These are phyloP conservation scores for Ogataea degrootiae DNA, from an alignment of 805 yeast genomes.

Conservation along the genomic window DNA sequence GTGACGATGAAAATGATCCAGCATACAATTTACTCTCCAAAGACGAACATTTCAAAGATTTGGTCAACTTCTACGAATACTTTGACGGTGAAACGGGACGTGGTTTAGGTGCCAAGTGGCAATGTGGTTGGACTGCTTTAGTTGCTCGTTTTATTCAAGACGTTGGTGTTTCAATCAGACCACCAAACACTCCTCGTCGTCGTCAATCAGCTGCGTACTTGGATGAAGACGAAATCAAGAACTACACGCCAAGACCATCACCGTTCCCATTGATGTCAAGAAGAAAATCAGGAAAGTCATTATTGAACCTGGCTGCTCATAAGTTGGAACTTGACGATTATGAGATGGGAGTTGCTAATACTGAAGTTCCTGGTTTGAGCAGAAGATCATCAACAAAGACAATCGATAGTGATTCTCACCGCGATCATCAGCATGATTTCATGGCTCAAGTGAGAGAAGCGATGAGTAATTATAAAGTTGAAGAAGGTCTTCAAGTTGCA, in stretches of 20 bases:
- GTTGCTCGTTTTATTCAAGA: conserved; percentile 91
- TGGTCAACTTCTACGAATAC: conserved; percentile 77
- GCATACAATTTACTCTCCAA: conserved; percentile 35
- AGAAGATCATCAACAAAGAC: conserved; percentile 28
- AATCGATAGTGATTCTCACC: conserved; percentile 16
- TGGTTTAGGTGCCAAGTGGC: conserved; percentile 91
- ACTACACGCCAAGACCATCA: conserved; percentile 41
- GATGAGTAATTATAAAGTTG: conserved; percentile 31
- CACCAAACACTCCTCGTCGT: conserved; percentile 35
- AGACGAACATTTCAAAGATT: conserved; percentile 71
- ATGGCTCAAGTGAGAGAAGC: conserved; percentile 39
- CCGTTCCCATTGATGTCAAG: conserved; percentile 39
- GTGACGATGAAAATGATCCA: conserved; percentile 44
- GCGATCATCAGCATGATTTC: conserved; percentile 26
- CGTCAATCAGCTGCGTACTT: conserved; percentile 20
- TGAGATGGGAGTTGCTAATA: conserved; percentile 35
- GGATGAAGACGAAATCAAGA: conserved; percentile 33
- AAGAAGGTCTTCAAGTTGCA: conserved; percentile 40
- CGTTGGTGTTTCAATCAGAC: conserved; percentile 66
- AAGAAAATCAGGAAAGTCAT: conserved; percentile 71
- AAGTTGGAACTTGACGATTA: conserved; percentile 65
- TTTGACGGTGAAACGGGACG: conserved; percentile 94
- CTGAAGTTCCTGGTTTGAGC: conserved; percentile 29
- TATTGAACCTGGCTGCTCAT: conserved; percentile 62
- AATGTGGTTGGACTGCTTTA: conserved; percentile 94